Percentiles rank a stretch among this genome's conserved stretches.
Conservation (phyloP, 2,329 filamentous ascomycete species). For the Cladophialophora psammophila region DNA sequence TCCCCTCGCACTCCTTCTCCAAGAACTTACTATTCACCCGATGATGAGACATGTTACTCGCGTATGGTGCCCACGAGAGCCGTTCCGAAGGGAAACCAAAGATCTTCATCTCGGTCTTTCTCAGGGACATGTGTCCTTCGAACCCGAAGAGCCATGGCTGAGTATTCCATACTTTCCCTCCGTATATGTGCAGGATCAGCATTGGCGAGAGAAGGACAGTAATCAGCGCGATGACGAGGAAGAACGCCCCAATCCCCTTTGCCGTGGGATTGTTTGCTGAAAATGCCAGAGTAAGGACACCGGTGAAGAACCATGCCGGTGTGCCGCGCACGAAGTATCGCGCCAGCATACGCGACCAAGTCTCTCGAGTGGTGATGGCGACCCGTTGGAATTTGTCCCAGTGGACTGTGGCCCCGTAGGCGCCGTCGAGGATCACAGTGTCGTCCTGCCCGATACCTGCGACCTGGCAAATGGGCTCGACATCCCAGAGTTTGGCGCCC, state of each 20-base stretch:
- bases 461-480: conserved; percentile 52
- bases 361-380: conserved; percentile 41
- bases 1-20: conserved; percentile 42
- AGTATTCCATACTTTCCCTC: conserved; percentile 50
- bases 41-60: conserved; percentile 47
- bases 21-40: conserved; percentile 40
- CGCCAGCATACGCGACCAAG: conserved; percentile 43
- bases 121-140: conserved; percentile 51
- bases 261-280: conserved; percentile 1
- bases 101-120: conserved; percentile 49
- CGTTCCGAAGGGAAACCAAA: conserved; percentile 49
- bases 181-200: conserved; percentile 48
- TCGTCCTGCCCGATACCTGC: conserved; percentile 52
- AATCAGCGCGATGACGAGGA: conserved; percentile 34
- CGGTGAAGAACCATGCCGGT: conserved; percentile 34
- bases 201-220: conserved; percentile 45
- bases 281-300: conserved; percentile 15
- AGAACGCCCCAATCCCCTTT: conserved; percentile 23
- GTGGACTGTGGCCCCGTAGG: conserved; percentile 51
- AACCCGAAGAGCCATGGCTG: conserved; percentile 56
- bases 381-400: conserved; percentile 53
- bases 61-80: conserved; percentile 48
- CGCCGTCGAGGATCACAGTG: conserved; percentile 55
- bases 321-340: conserved; percentile 32
- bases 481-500: conserved; percentile 54